phyloP scores from a whole-genome alignment of 202 grass and related monocot genomes.

The Panicum hallii region DNA sequence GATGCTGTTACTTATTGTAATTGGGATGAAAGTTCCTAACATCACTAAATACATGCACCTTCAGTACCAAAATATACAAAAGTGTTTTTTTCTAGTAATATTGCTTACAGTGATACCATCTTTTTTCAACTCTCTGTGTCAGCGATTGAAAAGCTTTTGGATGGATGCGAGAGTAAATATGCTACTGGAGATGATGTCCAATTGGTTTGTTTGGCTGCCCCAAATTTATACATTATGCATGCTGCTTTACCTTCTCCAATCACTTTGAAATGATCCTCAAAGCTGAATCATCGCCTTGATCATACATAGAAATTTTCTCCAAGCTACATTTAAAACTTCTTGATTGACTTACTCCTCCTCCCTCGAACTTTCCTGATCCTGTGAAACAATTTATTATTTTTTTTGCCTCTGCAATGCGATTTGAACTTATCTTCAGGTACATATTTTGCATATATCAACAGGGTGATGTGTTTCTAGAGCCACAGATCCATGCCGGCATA shows the following conservation, averaged over 20 bases:
- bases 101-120: background rate
- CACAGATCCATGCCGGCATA: slow-evolving; percentile 58
- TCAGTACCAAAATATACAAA: background rate
- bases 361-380: background rate
- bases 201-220: slow-evolving; percentile 63
- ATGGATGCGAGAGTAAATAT: slow-evolving; percentile 72
- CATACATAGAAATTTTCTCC: background rate
- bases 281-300: background rate
- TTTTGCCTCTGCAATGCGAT: background rate
- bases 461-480: slow-evolving; percentile 71
- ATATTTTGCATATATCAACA: slow-evolving; percentile 34
- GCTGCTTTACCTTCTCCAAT: background rate
- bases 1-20: background rate
- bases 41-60: background rate
- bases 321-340: background rate
- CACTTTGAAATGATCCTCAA: background rate
- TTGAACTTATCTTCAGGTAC: background rate
- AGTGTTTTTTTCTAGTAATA: background rate
- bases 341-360: background rate
- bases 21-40: background rate
- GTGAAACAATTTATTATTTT: background rate
- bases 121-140: slow-evolving; percentile 43
- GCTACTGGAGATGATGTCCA: slow-evolving; percentile 77
- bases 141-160: slow-evolving; percentile 83
- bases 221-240: slow-evolving; percentile 32